A percentile compares a stretch with the other conserved stretches of the same genome.
Conservation (phyloP, 2,329 filamentous ascomycete genomes). For the Cladophialophora yegresii region DNA sequence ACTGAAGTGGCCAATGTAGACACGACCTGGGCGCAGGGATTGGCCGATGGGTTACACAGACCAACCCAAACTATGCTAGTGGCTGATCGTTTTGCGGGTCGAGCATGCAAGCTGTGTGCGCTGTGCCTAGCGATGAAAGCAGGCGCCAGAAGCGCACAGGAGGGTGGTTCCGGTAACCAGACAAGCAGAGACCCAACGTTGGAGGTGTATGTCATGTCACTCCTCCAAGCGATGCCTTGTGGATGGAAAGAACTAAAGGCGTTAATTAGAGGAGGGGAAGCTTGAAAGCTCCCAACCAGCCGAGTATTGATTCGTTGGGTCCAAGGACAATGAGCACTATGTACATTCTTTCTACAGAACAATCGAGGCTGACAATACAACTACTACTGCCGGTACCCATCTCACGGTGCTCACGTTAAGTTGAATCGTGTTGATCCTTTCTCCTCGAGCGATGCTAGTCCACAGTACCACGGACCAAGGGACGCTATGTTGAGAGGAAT, state of each 20-base stretch:
- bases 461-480: not conserved
- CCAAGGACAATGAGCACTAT: not conserved
- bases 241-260: not conserved
- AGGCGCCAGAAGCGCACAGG: not conserved
- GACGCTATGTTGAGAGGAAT: not conserved
- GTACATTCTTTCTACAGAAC: not conserved
- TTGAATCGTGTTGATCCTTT: not conserved
- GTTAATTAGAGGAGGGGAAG: not conserved
- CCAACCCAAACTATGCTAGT: slow-evolving; percentile 1
- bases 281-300: not conserved
- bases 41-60: slow-evolving; percentile 10
- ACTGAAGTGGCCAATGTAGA: slow-evolving; percentile 6
- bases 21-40: not conserved
- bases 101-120: not conserved
- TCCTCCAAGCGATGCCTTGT: not conserved
- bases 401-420: not conserved
- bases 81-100: slow-evolving; percentile 11
- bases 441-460: not conserved
- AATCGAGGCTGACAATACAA: slow-evolving; percentile 12
- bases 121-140: not conserved
- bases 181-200: not conserved
- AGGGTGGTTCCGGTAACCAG: not conserved
- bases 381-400: slow-evolving; percentile 12
- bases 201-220: not conserved
- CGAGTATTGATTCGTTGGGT: not conserved